Conservation (phyloP, 164 flowering plant genomes). For the Dillenia turbinata region DNA sequence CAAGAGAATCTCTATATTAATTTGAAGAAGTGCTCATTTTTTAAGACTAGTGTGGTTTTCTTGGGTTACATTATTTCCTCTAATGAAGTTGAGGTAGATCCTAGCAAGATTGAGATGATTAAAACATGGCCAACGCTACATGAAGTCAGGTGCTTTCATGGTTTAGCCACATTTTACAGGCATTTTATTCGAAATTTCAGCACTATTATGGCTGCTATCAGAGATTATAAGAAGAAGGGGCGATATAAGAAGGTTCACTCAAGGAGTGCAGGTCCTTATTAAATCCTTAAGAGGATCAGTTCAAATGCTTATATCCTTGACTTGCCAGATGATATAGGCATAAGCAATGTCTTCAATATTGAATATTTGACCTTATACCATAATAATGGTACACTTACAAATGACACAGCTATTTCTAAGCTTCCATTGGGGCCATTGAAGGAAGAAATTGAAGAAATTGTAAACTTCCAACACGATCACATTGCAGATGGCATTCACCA, state of each 20-base stretch:
- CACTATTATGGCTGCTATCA: constrained; percentile 3
- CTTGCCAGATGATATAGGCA: constrained; percentile 3
- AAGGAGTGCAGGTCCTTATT: constrained; percentile 4
- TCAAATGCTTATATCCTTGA: constrained; percentile 7
- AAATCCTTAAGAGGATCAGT: neutral
- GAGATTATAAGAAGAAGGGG: constrained; percentile 1
- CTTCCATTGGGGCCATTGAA: too few species aligned
- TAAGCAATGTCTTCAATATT: neutral
- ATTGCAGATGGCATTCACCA: neutral
- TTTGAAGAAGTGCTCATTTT: constrained; percentile 5
- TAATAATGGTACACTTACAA: too few species aligned
- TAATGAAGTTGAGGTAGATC: neutral
- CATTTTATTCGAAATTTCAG: constrained; percentile 4
- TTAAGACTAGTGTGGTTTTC: neutral
- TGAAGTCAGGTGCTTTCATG: constrained; percentile 5
- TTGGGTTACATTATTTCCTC: neutral
- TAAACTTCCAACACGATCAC: too few species aligned
- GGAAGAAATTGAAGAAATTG: too few species aligned
- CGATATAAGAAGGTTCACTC: too few species aligned
- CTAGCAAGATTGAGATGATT: neutral
- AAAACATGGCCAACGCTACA: neutral
- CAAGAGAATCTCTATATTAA: neutral
- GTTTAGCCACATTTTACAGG: constrained; percentile 4
- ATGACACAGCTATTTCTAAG: too few species aligned
- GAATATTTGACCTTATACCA: constrained; percentile 3